phyloP scores from a whole-genome alignment of 139 green algal species.

The Chlorella sp. region DNA sequence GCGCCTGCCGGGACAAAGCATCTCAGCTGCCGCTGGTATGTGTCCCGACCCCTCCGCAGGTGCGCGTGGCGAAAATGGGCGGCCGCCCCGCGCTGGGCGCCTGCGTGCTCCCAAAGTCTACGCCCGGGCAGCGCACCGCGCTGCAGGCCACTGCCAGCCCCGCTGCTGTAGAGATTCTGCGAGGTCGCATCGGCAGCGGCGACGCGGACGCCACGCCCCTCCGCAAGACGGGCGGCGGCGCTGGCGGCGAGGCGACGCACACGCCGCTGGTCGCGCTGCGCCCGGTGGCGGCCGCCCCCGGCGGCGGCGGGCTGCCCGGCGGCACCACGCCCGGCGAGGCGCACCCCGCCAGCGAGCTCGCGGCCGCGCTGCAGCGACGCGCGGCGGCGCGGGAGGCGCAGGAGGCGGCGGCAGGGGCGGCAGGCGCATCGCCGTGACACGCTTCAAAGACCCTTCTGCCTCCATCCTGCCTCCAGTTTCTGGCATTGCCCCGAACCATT shows the following conservation, averaged over 20 bases:
- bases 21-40: neutral
- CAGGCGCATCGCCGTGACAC: too few species aligned
- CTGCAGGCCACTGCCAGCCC: constrained; percentile 29
- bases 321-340: too few species aligned
- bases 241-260: neutral
- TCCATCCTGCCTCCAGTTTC: too few species aligned
- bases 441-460: too few species aligned
- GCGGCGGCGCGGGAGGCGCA: too few species aligned
- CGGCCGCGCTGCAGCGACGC: too few species aligned
- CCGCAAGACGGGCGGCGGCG: neutral
- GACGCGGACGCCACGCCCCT: constrained; percentile 5
- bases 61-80: constrained; percentile 14
- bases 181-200: neutral
- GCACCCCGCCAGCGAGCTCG: too few species aligned
- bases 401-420: too few species aligned
- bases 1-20: neutral
- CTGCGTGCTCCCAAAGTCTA: constrained; percentile 18
- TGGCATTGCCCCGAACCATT: too few species aligned
- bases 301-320: too few species aligned
- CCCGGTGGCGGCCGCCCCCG: too few species aligned
- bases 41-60: neutral
- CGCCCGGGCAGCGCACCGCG: neutral
- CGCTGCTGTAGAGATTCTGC: constrained; percentile 29
- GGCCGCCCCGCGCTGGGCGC: constrained; percentile 29
- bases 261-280: constrained; percentile 27